phyloP scores from a whole-genome alignment of 768 basidiomycete species.

The Trametes sanguinea region DNA sequence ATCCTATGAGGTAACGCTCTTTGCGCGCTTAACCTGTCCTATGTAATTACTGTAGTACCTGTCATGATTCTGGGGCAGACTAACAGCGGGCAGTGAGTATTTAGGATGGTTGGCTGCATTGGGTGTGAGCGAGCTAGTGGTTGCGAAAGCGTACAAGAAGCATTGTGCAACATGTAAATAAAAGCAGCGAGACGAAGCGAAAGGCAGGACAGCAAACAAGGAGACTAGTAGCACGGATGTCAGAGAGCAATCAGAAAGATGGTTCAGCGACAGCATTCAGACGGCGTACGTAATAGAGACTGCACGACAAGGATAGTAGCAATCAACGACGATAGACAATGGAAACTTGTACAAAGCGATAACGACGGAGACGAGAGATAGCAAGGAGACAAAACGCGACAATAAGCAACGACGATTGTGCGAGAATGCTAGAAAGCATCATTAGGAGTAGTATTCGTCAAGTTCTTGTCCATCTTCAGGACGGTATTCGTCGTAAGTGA shows the following conservation, averaged over 20 bases:
- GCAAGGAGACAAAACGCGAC: background rate
- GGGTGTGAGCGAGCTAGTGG: too few species aligned
- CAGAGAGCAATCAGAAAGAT: too few species aligned
- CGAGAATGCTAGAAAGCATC: constrained; percentile 4
- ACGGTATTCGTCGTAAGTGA: constrained; percentile 13
- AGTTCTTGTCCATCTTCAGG: constrained; percentile 9
- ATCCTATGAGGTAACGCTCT: background rate
- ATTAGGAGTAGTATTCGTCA: constrained; percentile 16
- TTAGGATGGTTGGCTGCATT: too few species aligned
- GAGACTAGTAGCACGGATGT: too few species aligned
- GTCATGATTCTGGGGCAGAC: background rate
- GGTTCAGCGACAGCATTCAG: too few species aligned
- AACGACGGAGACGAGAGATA: background rate
- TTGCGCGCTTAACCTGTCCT: background rate
- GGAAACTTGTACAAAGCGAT: background rate
- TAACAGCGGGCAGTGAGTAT: background rate
- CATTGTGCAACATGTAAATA: too few species aligned
- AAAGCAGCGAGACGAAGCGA: too few species aligned
- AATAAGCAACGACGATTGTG: background rate
- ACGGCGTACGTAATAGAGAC: too few species aligned
- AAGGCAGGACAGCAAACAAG: too few species aligned
- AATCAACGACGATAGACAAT: background rate
- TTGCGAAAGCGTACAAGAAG: too few species aligned
- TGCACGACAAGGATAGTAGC: background rate
- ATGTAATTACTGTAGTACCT: too few species aligned